These are phyloP conservation scores for Thamnidium elegans DNA, from an alignment of 192 early-diverging fungal genomes.

Conservation along the genomic window DNA sequence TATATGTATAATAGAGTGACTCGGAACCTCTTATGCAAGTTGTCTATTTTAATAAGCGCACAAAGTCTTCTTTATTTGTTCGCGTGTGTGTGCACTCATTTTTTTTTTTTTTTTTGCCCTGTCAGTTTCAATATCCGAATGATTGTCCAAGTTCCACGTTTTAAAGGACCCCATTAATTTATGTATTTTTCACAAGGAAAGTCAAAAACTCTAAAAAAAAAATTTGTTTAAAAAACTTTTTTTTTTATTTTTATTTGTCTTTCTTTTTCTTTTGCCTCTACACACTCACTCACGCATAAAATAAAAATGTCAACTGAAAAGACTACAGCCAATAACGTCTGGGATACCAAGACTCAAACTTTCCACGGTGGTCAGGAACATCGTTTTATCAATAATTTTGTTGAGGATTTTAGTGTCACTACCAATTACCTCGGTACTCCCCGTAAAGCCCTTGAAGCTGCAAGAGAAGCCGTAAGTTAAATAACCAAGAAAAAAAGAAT, in stretches of 20 bases:
- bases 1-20: no score
- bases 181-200: neutral
- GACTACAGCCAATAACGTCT: slow-evolving; percentile 32
- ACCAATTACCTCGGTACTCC: slow-evolving; percentile 88
- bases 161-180: no score
- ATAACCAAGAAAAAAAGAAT: neutral
- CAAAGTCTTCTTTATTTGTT: no score
- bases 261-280: neutral
- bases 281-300: no score
- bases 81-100: no score
- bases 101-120: no score
- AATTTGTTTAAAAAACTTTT: neutral
- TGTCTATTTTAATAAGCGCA: neutral
- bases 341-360: slow-evolving; percentile 88
- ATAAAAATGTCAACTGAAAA: slow-evolving; percentile 1
- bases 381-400: slow-evolving; percentile 78
- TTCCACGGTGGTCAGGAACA: slow-evolving; percentile 89
- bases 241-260: neutral
- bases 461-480: slow-evolving; percentile 62
- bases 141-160: no score
- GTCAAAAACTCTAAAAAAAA: neutral
- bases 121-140: no score
- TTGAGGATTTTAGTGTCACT: slow-evolving; percentile 90
- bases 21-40: neutral
- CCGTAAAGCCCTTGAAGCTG: slow-evolving; percentile 66